Evolutionary conservation across 345 rosid species (phyloP), one percentile per base, ranked within the genome.

Genomic region (Excoecaria cochinchinensis): DNA sequence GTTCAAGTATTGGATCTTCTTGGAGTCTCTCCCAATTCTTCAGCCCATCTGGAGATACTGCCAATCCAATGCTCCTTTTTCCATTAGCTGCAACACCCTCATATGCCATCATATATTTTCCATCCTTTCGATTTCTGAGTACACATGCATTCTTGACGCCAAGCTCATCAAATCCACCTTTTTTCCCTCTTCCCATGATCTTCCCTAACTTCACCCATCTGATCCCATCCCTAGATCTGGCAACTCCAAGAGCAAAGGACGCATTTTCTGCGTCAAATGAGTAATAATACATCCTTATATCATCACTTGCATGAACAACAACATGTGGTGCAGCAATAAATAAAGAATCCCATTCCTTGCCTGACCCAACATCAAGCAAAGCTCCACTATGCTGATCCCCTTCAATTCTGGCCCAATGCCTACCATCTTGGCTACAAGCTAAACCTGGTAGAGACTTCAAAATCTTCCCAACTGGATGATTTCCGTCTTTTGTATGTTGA

Each of bases 361-460:
- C 88, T n/a, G 83, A 72, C 53, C 98, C 98, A 25, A 89, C 92
- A 79, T 91, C 97, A 36, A 92, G 87, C 81, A 94, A 73, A 14
- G 94, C 93, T 21, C 92, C 94, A 70, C 93, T 88, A 63, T 90
- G 93, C 77, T 90, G 90, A 66, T 90, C 96, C 58, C 98, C 94
- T 85, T 94, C 96, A 71, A 94, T 90, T 78, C 93, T 90, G 47
- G 93, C 97, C 98, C 97, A 94, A 64, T 92, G 87, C 77, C 90
- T 85, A 70, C 93, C 97, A 77, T 94, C 96, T 74, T 92, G 97
- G 74, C 97, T 94, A 50, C 88, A 89, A 40, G 93, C 96, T 57
- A 94, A 77, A 12, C 98, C 97, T 4, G 93, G 94, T 25, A 86
- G 86, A 15, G 94, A 89, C 84, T 81, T 85, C 14, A 61, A 80